Conservation (phyloP, 2,329 filamentous ascomycete genomes). For the Aspergillus flavus region DNA sequence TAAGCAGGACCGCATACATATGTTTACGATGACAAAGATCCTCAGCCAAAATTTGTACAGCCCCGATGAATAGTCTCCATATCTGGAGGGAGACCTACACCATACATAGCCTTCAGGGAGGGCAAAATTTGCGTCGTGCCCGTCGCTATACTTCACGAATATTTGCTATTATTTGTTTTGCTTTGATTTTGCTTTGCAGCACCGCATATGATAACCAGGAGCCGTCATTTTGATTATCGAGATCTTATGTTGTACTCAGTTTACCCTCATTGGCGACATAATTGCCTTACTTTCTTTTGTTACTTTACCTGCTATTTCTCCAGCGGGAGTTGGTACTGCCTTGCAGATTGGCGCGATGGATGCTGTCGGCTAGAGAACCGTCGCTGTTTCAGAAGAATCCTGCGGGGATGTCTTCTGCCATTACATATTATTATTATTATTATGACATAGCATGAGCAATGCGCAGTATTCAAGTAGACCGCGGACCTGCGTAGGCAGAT, state of each 20-base stretch:
- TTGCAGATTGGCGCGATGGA: conserved; percentile 22
- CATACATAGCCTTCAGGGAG: conserved; percentile 8
- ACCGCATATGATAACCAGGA: conserved; percentile 37
- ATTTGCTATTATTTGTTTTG: conserved; percentile 3
- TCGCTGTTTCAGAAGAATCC: conserved; percentile 15
- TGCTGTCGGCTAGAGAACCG: conserved; percentile 19
- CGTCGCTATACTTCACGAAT: conserved; percentile 29
- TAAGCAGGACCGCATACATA: conserved; percentile 86
- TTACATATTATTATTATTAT: conserved; percentile 13
- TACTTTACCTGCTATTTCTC: conserved; percentile 26
- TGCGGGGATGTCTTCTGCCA: conserved; percentile 10
- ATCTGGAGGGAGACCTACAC: conserved; percentile 21
- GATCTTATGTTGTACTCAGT: conserved; percentile 11
- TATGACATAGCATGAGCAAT: conserved; percentile 7
- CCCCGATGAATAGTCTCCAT: conserved; percentile 64
- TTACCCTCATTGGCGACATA: conserved; percentile 20
- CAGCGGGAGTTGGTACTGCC: conserved; percentile 39
- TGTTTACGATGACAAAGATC: conserved; percentile 99
- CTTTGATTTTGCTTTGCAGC: conserved; percentile 13
- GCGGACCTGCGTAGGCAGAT: background rate
- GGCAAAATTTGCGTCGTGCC: conserved; percentile 9
- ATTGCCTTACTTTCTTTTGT: conserved; percentile 19
- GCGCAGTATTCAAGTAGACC: background rate
- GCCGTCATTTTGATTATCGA: conserved; percentile 21
- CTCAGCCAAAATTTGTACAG: conserved; percentile 88